These are phyloP conservation scores for Ophiocordyceps robertsii DNA, from an alignment of 2,329 filamentous ascomycete species.

Conservation along the genomic window DNA sequence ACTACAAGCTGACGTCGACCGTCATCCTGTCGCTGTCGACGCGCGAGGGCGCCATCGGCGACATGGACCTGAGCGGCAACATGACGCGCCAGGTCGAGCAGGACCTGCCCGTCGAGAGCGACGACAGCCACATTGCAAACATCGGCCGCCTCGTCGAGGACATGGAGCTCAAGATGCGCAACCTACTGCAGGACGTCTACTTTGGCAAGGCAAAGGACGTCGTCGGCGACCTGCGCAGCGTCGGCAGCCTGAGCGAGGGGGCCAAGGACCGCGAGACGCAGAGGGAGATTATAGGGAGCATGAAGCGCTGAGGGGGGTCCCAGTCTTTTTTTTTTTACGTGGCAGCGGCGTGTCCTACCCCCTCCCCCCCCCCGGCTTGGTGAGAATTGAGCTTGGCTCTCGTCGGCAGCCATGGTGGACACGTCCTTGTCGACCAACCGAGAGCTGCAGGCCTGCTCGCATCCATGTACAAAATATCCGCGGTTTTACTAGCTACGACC, in stretches of 20 bases:
- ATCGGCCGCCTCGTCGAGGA: slow-evolving; percentile 91
- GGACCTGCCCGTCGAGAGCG: slow-evolving; percentile 77
- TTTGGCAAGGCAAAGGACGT: slow-evolving; percentile 99
- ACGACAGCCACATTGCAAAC: slow-evolving; percentile 90
- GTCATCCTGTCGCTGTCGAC: slow-evolving; percentile 83
- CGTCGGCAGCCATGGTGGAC: too few species aligned
- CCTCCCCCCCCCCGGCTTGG: too few species aligned
- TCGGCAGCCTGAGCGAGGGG: slow-evolving; percentile 70
- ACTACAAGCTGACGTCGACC: slow-evolving; percentile 96
- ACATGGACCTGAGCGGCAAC: slow-evolving; percentile 88
- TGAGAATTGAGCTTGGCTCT: too few species aligned
- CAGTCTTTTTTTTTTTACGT: neutral
- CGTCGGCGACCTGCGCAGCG: slow-evolving; percentile 84
- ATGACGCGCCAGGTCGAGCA: slow-evolving; percentile 95
- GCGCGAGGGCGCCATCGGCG: slow-evolving; percentile 46
- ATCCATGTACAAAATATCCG: neutral
- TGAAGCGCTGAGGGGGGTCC: slow-evolving; percentile 25
- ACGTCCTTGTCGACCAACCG: too few species aligned
- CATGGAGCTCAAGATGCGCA: slow-evolving; percentile 99
- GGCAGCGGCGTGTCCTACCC: too few species aligned
- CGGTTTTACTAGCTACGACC: too few species aligned
- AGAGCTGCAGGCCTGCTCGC: neutral
- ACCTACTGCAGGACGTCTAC: slow-evolving; percentile 95
- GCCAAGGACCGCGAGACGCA: slow-evolving; percentile 76
- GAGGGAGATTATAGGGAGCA: slow-evolving; percentile 68